phyloP scores from a whole-genome alignment of 2,329 filamentous ascomycete species.

The Zasmidium citrigriseum region DNA sequence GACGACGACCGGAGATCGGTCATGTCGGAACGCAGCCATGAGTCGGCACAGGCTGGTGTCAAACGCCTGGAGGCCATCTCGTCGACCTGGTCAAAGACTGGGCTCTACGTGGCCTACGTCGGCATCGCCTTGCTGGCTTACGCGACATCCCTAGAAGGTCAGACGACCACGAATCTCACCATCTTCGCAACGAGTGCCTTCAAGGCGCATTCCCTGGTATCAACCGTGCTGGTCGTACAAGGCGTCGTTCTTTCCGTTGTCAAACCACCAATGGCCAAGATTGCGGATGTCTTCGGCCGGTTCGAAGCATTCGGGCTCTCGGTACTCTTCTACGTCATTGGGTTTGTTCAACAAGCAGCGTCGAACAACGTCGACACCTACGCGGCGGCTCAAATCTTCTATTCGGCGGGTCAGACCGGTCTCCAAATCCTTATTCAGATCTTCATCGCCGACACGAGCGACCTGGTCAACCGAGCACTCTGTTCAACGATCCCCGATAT shows the following conservation, averaged over 20 bases:
- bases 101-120: constrained; percentile 50
- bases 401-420: constrained; percentile 61
- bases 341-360: constrained; percentile 60
- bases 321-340: constrained; percentile 56
- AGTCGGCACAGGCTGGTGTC: constrained; percentile 48
- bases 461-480: constrained; percentile 61
- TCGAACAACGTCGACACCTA: constrained; percentile 58
- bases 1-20: constrained; percentile 23
- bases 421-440: constrained; percentile 64
- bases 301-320: constrained; percentile 60
- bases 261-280: constrained; percentile 62
- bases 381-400: constrained; percentile 61
- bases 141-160: constrained; percentile 66
- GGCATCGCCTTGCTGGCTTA: constrained; percentile 54
- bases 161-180: constrained; percentile 62
- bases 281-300: constrained; percentile 64
- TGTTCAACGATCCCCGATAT: constrained; percentile 60
- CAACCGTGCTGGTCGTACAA: constrained; percentile 65
- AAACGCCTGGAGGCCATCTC: constrained; percentile 52
- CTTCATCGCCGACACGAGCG: constrained; percentile 65
- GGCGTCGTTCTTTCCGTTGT: constrained; percentile 64
- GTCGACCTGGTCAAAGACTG: constrained; percentile 50
- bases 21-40: constrained; percentile 27
- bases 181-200: constrained; percentile 69
- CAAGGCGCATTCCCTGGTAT: constrained; percentile 63